phyloP scores from a whole-genome alignment of 768 basidiomycete species.

The Leccinum boreale region DNA sequence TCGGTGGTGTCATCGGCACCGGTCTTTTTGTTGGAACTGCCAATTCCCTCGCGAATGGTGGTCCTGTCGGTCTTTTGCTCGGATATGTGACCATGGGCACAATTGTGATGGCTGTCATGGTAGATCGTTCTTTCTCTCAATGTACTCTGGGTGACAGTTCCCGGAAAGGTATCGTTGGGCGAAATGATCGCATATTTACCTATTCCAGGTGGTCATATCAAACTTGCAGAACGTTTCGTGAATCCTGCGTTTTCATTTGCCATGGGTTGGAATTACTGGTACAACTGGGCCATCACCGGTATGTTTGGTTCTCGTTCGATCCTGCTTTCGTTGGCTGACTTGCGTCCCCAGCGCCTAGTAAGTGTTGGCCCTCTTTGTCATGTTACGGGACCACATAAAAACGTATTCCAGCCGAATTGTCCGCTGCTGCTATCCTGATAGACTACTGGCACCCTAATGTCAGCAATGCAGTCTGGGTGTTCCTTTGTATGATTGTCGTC shows the following conservation, averaged over 20 bases:
- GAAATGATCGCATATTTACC: constrained; percentile 69
- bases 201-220: constrained; percentile 78
- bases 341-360: constrained; percentile 23
- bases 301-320: not conserved
- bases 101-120: constrained; percentile 74
- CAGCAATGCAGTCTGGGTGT: constrained; percentile 75
- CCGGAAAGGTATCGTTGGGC: constrained; percentile 54
- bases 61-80: constrained; percentile 71
- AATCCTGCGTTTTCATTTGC: constrained; percentile 64
- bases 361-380: not conserved
- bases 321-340: not conserved
- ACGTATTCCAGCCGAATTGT: constrained; percentile 26
- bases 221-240: constrained; percentile 77
- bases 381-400: not conserved
- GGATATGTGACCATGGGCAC: constrained; percentile 66
- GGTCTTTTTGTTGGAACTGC: constrained; percentile 72
- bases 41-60: constrained; percentile 47
- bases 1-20: constrained; percentile 55
- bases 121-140: constrained; percentile 19
- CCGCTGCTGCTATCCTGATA: constrained; percentile 65
- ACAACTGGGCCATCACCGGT: constrained; percentile 31
- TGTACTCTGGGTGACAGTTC: not conserved
- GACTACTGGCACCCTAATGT: constrained; percentile 62
- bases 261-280: constrained; percentile 58
- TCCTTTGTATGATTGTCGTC: constrained; percentile 72